Evolutionary conservation across 2,329 filamentous ascomycete species (phyloP).

Genomic region (Cladosporium sp.): DNA sequence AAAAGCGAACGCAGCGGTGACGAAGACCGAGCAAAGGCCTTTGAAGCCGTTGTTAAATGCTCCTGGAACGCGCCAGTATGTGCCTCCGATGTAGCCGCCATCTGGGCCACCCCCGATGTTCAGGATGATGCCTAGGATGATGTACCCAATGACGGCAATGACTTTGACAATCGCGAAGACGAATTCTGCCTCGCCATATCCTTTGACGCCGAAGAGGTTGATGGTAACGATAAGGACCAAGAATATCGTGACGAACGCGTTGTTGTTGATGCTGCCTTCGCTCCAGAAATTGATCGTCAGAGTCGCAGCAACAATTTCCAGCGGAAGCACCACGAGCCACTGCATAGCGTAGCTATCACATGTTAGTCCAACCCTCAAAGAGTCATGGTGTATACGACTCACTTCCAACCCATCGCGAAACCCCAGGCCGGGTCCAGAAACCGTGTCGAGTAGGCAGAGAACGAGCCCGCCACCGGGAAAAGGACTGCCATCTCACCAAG

Average conservation of each 20-base stretch:
- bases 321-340: slow-evolving; percentile 31
- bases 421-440: slow-evolving; percentile 35
- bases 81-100: slow-evolving; percentile 55
- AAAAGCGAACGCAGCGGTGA: slow-evolving; percentile 61
- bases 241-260: slow-evolving; percentile 33
- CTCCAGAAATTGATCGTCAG: slow-evolving; percentile 32
- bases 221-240: slow-evolving; percentile 28
- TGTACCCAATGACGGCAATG: slow-evolving; percentile 56
- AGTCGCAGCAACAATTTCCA: slow-evolving; percentile 32
- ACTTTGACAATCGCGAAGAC: slow-evolving; percentile 35
- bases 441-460: slow-evolving; percentile 32
- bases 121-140: slow-evolving; percentile 60
- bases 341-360: slow-evolving; percentile 28
- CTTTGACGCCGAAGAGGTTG: slow-evolving; percentile 32
- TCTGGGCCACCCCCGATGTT: slow-evolving; percentile 55
- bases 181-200: slow-evolving; percentile 35
- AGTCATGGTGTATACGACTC: not conserved
- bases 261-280: slow-evolving; percentile 25
- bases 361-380: slow-evolving; percentile 11
- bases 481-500: slow-evolving; percentile 33
- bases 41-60: slow-evolving; percentile 57
- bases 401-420: slow-evolving; percentile 35
- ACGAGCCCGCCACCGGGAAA: slow-evolving; percentile 34
- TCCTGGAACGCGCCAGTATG: slow-evolving; percentile 40
- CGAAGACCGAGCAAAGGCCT: slow-evolving; percentile 61